Evolutionary conservation across 2,329 filamentous ascomycete species (phyloP), one percentile per base, ranked within the genome.

Genomic region (Exophiala phaeomuriformis): DNA sequence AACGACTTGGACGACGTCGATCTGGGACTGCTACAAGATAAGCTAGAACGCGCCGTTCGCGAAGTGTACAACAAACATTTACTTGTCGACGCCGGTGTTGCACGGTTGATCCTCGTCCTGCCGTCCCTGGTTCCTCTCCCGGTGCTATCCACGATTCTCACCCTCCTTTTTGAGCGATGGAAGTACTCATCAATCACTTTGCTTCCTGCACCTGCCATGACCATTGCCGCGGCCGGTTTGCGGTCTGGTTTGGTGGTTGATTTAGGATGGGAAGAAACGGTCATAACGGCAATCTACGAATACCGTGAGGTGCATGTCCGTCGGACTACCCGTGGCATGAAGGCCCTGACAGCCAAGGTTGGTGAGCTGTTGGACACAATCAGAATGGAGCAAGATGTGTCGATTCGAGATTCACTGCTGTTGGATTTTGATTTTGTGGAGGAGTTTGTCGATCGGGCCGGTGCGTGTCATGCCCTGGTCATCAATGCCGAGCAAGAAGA

Each of bases 191-290:
- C 81, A 27, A 79, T 97, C 59, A 90, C 88, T 2, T 76, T 98
- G 40, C 74, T 96, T 64, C 88, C 90, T 1, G 80, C 82, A 0
- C 82, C 91, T 0, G 79, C 89, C 19, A 84, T 93, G 69, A 77
- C 83, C 1, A 76, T 85, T 4, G 80, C 90, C 2, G 86, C 85
- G 5, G 90, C 90, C 4, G 93, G 93, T 0, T 74, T 95, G 39
- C 83, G 93, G 9, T 88, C 88, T n/a, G 89, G 85, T 1, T 69
- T 98, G 40, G 82, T 97, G 0, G 77, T 98, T 36, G 90, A 98
- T 65, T 78, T 98, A 56, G 93, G 91, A 41, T 98, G 93, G 93
- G 79, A 83, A 40, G 93, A 97, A 69, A 95, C 90, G 0, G 79
- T 85, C 0, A 81, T 94, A 27, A 95, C 89, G 0, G 86, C 84